These are phyloP conservation scores for Eimeria zaria DNA, from an alignment of 169 alveolate species.

Conservation along the genomic window DNA sequence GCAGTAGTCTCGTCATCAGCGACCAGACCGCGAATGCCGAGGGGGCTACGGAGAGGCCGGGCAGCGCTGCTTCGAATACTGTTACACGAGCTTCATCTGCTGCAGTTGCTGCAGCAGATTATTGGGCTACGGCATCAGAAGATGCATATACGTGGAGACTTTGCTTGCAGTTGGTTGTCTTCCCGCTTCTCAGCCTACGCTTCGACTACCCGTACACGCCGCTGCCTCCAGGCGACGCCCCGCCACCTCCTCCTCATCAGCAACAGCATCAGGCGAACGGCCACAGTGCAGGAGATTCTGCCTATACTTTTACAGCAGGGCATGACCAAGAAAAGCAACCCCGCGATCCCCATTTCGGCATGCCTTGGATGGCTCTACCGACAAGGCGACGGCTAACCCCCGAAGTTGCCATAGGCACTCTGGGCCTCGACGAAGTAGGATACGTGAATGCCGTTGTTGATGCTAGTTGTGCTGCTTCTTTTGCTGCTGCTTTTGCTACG, in stretches of 20 bases:
- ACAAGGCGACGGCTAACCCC: slow-evolving; percentile 74
- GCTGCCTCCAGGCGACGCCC: slow-evolving; percentile 61
- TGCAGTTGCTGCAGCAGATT: slow-evolving; percentile 56
- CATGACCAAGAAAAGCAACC: slow-evolving; percentile 19
- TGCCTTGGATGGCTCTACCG: slow-evolving; percentile 85
- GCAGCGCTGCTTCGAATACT: neutral
- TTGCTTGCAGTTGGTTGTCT: slow-evolving; percentile 64
- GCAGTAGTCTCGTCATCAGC: neutral
- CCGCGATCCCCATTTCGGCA: slow-evolving; percentile 31
- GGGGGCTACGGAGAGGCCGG: neutral
- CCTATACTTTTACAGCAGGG: slow-evolving; percentile 9
- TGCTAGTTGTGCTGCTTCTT: slow-evolving; percentile 14
- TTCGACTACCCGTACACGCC: slow-evolving; percentile 81
- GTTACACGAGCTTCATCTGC: neutral
- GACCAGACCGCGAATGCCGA: neutral
- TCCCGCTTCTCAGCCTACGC: slow-evolving; percentile 78
- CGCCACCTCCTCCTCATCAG: slow-evolving; percentile 62
- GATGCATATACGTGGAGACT: slow-evolving; percentile 73
- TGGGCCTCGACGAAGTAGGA: slow-evolving; percentile 83
- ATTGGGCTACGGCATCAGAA: slow-evolving; percentile 46
- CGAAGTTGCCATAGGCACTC: slow-evolving; percentile 76
- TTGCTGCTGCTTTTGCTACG: slow-evolving; percentile 1
- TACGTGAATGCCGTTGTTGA: slow-evolving; percentile 4
- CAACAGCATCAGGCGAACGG: slow-evolving; percentile 66
- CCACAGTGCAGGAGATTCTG: slow-evolving; percentile 10